Evolutionary conservation across 108 stramenopile genomes (phyloP), one percentile per base, ranked within the genome.

Genomic region (Aureococcus anophagefferens): DNA sequence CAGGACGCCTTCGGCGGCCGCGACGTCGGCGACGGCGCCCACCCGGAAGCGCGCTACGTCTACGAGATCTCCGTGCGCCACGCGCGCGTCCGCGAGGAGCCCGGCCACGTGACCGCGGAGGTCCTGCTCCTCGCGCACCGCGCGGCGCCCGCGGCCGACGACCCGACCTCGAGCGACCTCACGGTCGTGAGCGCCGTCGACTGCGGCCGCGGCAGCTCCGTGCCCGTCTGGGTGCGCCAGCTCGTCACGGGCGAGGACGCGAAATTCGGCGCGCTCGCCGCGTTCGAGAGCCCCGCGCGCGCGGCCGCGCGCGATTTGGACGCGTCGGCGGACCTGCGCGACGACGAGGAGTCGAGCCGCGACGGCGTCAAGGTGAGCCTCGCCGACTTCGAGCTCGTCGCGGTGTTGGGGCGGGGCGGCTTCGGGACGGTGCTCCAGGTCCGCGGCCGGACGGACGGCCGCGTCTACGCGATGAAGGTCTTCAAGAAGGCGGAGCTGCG

Each of bases 371-470:
- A n/a, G n/a, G 69, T 36, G n/a, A 28, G 69, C 59, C 63, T 80
- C 11, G 79, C 72, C 7, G 79, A 80, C 68, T 80, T 80, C 46
- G 72, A 73, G 66, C 62, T 71, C n/a, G 40, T 79, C 30, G 28
- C 74, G 36, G 80, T 84, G n/a, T 44, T 84, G 21, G 84, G 84
- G 31, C 65, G 72, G 21, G 84, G 84, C 62, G 65, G 70, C 35
- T 84, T 84, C 35, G 84, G 84, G 40, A 84, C 79, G 72, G 84
- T 84, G 3, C 66, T 84, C 70, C 70, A 79, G 32, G 84, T 81
- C 25, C 66, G 78, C 0, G 68, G 64, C 68, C 73, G 68, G 35
- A 30, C 46, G 40, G 45, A 37, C 31, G 65, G 63, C 3, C 40
- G 65, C 21, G 33, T 84, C 0, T 81, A 80, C 67, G 84, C 84